A percentile compares a stretch with the other conserved stretches of the same genome.
phyloP scores from a whole-genome alignment of 139 green algal species.

The Coccomyxa sp. region DNA sequence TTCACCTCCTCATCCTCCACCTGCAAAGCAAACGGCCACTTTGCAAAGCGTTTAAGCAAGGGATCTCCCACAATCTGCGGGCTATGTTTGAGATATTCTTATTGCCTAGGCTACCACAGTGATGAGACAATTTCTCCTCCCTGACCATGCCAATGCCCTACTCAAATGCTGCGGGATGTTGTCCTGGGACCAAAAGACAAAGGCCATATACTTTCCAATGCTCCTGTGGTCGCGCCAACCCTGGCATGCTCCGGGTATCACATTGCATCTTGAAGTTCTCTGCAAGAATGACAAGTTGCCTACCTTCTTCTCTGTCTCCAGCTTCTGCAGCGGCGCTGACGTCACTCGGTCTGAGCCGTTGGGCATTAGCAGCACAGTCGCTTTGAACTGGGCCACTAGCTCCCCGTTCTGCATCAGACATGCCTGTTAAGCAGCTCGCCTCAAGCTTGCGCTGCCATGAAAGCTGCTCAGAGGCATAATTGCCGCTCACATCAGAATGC shows the following conservation, averaged over 20 bases:
- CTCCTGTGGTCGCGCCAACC: neutral
- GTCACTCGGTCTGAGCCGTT: constrained; percentile 88
- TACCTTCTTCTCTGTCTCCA: constrained; percentile 71
- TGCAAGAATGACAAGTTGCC: too few species aligned
- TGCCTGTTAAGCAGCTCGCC: too few species aligned
- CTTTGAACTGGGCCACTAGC: constrained; percentile 84
- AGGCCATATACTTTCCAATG: too few species aligned
- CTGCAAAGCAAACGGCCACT: neutral
- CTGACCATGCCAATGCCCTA: neutral
- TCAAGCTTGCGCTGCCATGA: too few species aligned
- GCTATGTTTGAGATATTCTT: neutral
- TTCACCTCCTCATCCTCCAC: constrained; percentile 63
- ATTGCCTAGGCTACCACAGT: neutral
- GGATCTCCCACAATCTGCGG: neutral
- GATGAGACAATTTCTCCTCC: neutral
- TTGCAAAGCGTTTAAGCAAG: neutral
- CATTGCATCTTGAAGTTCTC: neutral
- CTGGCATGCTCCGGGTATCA: neutral
- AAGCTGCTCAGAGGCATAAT: too few species aligned
- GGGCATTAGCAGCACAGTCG: constrained; percentile 95
- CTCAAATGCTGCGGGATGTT: too few species aligned
- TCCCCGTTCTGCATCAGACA: constrained; percentile 28
- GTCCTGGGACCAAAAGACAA: too few species aligned
- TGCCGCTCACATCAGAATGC: too few species aligned
- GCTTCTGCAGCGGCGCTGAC: constrained; percentile 54